Base-by-base conservation (phyloP, 192 early-diverging fungal genomes). In the Ambispora gerdemannii region DNA sequence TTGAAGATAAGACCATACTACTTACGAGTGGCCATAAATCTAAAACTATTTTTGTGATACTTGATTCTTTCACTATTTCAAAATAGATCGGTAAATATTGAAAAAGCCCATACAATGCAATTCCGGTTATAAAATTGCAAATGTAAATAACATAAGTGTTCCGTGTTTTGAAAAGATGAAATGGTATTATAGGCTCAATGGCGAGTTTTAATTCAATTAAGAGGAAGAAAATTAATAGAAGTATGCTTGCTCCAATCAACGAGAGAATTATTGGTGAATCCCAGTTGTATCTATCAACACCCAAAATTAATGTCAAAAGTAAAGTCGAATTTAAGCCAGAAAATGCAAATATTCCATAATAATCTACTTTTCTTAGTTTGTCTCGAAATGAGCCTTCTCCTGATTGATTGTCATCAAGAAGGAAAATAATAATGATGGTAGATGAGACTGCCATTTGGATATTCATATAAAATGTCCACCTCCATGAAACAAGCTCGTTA, bases 401-500 rank as follows among this genome's bases (percentile, higher is more conserved):
- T n/a, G n/a, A n/a, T 43, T 43, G 38, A 43, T 10, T 43, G 6
- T 43, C 15, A 15, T 6, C 6, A 43, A 43, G 38, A 43, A 10
- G 15, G 7, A 6, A 43, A 43, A 43, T 6, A 43, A 15, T 15
- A 43, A 43, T 10, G 38, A 43, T 43, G 15, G 15, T 6, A 43
- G 38, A 43, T 10, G 38, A 43, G 15, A 15, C 38, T 43, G 38
- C 38, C 38, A 43, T 43, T 15, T 10, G 15, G 15, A 43, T 43
- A 15, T 43, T 43, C 15, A 43, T 10, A 43, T 43, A 43, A 15
- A 43, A 43, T 43, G 74, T 78, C 69, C 82, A 76, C 3, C 88
- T 77, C 90, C 90, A 91, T 24, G 78, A 80, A 10, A 77, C 59
- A 0, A 73, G 56, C 47, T 98, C 88, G 27, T 88, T 89, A 53